Conservation (phyloP, 2,329 filamentous ascomycete species). For the Onygenales sp. region DNA sequence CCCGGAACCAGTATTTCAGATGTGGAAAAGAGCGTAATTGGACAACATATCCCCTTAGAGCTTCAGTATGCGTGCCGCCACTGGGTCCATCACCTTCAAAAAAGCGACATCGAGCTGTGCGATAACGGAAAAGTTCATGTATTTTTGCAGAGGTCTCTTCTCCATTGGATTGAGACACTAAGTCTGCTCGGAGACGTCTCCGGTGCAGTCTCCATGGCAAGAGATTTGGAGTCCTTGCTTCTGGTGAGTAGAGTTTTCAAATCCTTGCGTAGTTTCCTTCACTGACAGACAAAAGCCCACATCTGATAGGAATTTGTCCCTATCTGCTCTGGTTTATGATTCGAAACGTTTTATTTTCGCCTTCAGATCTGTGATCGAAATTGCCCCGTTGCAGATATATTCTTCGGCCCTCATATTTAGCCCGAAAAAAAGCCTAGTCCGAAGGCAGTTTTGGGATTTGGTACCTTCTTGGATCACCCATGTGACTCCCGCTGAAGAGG, state of each 20-base stretch:
- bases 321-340: neutral
- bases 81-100: conserved; percentile 1
- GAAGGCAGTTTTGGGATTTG: neutral
- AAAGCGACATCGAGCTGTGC: neutral
- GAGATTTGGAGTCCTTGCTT: neutral
- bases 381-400: neutral
- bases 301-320: neutral
- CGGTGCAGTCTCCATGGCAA: neutral
- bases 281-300: neutral
- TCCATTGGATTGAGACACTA: conserved; percentile 2
- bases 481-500: neutral
- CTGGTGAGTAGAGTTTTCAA: neutral
- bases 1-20: conserved; percentile 6
- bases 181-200: conserved; percentile 18
- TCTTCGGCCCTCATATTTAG: neutral
- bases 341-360: neutral
- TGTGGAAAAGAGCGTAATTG: neutral
- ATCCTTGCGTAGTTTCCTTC: neutral
- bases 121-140: neutral
- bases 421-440: neutral
- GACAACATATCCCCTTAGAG: neutral
- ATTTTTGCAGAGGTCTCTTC: neutral
- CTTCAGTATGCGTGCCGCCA: conserved; percentile 1
- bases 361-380: neutral
- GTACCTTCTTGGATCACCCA: neutral